A percentile compares a stretch with the other conserved stretches of the same genome.
phyloP scores from a whole-genome alignment of 1,284 basidiomycete species.

The Spongispora temasekensis region DNA sequence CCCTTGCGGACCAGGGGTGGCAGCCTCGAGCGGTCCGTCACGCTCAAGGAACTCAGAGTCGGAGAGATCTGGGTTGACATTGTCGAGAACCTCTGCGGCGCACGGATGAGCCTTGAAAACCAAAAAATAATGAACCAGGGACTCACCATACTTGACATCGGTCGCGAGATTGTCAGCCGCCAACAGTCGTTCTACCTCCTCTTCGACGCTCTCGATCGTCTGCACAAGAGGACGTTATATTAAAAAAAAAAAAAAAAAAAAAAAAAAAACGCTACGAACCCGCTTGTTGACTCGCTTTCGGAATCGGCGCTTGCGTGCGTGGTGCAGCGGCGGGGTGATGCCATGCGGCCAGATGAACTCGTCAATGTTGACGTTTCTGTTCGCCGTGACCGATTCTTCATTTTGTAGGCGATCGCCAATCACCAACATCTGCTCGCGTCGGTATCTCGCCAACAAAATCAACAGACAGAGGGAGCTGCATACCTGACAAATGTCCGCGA shows the following conservation, averaged over 20 bases:
- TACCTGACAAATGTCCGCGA: constrained; percentile 97
- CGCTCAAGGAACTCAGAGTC: constrained; percentile 83
- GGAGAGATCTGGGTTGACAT: constrained; percentile 84
- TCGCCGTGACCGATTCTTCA: constrained; percentile 59
- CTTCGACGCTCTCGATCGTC: constrained; percentile 97
- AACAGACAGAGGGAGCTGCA: constrained; percentile 10
- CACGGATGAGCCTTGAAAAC: not conserved
- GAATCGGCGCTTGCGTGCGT: constrained; percentile 92
- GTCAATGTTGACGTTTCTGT: constrained; percentile 83
- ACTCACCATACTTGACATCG: constrained; percentile 74
- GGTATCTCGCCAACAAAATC: constrained; percentile 10
- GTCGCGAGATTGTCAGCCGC: constrained; percentile 84
- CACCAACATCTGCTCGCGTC: constrained; percentile 77
- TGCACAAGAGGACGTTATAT: constrained; percentile 32
- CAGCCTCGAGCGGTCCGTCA: constrained; percentile 60
- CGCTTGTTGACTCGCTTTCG: constrained; percentile 86
- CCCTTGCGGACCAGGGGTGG: constrained; percentile 55
- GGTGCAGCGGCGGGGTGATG: constrained; percentile 90
- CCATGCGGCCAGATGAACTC: constrained; percentile 99
- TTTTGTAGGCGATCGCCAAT: constrained; percentile 76
- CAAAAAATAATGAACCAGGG: not conserved
- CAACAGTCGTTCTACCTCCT: constrained; percentile 91
- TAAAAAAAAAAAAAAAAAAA: constrained; percentile 4
- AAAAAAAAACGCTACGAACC: constrained; percentile 42
- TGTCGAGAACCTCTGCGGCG: constrained; percentile 70